Conservation (phyloP, 495 filamentous ascomycete genomes). For the Coniosporium apollinis region DNA sequence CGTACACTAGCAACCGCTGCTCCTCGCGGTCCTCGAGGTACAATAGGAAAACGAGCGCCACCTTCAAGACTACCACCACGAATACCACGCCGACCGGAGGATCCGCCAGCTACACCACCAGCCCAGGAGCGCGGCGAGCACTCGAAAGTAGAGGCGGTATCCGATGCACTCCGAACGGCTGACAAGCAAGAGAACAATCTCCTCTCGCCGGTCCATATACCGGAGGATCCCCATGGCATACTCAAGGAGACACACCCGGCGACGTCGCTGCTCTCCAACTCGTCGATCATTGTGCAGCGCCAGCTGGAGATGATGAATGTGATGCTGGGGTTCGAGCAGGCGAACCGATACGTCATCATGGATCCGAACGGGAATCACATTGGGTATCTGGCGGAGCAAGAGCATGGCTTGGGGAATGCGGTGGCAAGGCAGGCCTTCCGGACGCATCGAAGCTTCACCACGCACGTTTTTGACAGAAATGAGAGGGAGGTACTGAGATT, state of each 20-base stretch:
- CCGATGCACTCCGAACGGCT: constrained; percentile 6
- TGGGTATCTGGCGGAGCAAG: constrained; percentile 53
- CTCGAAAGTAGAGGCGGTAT: constrained; percentile 12
- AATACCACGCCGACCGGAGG: background rate
- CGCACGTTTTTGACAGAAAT: constrained; percentile 50
- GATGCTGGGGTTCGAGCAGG: constrained; percentile 56
- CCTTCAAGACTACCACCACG: background rate
- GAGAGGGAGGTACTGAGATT: constrained; percentile 51
- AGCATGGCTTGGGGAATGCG: constrained; percentile 39
- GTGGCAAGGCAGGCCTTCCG: constrained; percentile 46
- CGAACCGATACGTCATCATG: constrained; percentile 57
- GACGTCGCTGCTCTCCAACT: constrained; percentile 39
- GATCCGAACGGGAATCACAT: constrained; percentile 51
- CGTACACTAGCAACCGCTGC: background rate
- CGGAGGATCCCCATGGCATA: constrained; percentile 44
- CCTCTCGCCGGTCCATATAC: constrained; percentile 33
- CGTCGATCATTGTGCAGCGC: constrained; percentile 45
- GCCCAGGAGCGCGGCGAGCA: constrained; percentile 1
- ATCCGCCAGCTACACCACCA: constrained; percentile 1
- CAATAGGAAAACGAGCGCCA: background rate
- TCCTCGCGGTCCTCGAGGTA: background rate
- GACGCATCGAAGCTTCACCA: constrained; percentile 52
- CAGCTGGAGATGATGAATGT: constrained; percentile 58
- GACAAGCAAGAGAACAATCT: constrained; percentile 14
- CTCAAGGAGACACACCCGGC: constrained; percentile 47